Percentiles rank a stretch among this genome's conserved stretches.
These are phyloP conservation scores for Perilla frutescens DNA, from an alignment of 257 asterid genomes.

Conservation along the genomic window DNA sequence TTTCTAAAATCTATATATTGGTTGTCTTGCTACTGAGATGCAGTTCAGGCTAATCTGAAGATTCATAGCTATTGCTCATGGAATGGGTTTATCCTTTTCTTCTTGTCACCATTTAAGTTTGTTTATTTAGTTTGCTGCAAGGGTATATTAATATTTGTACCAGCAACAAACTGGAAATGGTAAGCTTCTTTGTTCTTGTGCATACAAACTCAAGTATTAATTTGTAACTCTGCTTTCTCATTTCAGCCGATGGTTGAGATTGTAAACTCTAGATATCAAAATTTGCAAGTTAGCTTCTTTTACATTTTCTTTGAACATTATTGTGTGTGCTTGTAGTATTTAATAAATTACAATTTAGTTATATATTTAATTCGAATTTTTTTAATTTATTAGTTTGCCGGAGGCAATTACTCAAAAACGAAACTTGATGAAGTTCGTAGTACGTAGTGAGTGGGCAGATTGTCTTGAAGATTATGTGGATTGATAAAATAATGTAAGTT, in stretches of 20 bases:
- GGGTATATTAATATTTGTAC: constrained; percentile 76
- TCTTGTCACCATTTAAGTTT: constrained; percentile 38
- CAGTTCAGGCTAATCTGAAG: constrained; percentile 28
- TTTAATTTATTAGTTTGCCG: too few relatives aligned
- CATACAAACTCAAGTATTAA: too few relatives aligned
- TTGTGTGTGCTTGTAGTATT: background rate
- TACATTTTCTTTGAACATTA: background rate
- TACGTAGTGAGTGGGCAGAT: too few relatives aligned
- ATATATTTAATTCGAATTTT: too few relatives aligned
- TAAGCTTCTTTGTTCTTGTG: constrained; percentile 24
- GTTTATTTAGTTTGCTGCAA: constrained; percentile 53
- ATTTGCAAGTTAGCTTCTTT: background rate
- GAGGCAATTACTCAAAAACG: too few relatives aligned
- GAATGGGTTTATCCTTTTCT: constrained; percentile 26
- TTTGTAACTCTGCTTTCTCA: too few relatives aligned
- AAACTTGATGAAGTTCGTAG: too few relatives aligned
- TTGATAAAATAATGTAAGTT: too few relatives aligned
- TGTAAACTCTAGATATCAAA: background rate
- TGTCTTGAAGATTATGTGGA: too few relatives aligned
- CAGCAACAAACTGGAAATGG: constrained; percentile 77
- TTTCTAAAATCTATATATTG: background rate
- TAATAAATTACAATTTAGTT: too few relatives aligned
- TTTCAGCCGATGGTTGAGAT: background rate
- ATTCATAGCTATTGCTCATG: constrained; percentile 3
- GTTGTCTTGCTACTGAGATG: constrained; percentile 14